A percentile compares a stretch with the other conserved stretches of the same genome.
phyloP scores from a whole-genome alignment of 2,329 filamentous ascomycete species.

The Ceratocystis papillata region DNA sequence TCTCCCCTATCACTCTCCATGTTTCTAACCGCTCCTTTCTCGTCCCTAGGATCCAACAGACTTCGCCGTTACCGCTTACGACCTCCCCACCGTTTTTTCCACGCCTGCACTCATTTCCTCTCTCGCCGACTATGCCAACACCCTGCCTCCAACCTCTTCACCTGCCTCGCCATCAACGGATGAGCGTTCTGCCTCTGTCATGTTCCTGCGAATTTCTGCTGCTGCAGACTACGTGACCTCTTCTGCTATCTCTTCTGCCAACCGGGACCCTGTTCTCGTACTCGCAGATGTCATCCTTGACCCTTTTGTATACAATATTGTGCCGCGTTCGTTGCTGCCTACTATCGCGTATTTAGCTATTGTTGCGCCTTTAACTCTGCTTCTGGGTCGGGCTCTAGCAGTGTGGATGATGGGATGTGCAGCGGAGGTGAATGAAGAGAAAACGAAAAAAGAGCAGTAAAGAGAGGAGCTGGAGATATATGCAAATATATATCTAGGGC shows the following conservation, averaged over 20 bases:
- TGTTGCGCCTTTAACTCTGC: slow-evolving; percentile 39
- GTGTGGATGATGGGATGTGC: slow-evolving; percentile 26
- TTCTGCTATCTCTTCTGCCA: too few species aligned
- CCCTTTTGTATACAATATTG: slow-evolving; percentile 66
- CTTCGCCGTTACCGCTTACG: slow-evolving; percentile 59
- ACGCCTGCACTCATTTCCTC: slow-evolving; percentile 54
- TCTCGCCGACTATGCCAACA: slow-evolving; percentile 48
- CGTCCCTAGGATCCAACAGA: slow-evolving; percentile 67
- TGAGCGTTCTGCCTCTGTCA: slow-evolving; percentile 37
- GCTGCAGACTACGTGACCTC: slow-evolving; percentile 77
- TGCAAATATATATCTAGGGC: neutral
- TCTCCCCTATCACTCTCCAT: neutral
- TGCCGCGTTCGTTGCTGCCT: slow-evolving; percentile 66
- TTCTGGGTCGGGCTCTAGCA: slow-evolving; percentile 18
- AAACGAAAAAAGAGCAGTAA: slow-evolving; percentile 34
- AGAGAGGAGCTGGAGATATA: neutral
- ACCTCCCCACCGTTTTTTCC: slow-evolving; percentile 50
- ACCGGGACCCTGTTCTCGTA: slow-evolving; percentile 36
- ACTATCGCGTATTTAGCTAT: slow-evolving; percentile 57
- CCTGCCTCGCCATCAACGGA: neutral
- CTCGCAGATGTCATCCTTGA: slow-evolving; percentile 75
- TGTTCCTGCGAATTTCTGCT: slow-evolving; percentile 64
- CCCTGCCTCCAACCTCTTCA: neutral
- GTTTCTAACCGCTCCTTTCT: neutral
- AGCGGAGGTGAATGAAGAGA: slow-evolving; percentile 26